Evolutionary conservation across 2,329 filamentous ascomycete species (phyloP), one percentile per base, ranked within the genome.

Genomic region (Bipolaris cookei): DNA sequence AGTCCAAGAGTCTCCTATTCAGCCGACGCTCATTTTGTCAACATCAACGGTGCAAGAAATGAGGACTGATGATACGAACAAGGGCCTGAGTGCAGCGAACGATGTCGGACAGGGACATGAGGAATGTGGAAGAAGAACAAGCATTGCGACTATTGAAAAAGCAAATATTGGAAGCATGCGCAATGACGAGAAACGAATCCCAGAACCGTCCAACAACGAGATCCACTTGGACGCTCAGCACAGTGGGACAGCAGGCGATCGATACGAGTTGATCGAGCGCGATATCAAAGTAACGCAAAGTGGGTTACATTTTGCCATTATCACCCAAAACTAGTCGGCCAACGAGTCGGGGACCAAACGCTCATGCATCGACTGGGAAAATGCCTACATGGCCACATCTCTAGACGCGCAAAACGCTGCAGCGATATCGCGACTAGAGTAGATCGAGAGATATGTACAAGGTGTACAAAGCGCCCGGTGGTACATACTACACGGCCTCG

Each of bases 101-200:
- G 38, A 35, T 11, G 21, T 41, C 20, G 34, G 32, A 39, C n/a
- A 14, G 20, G 34, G 8, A 32, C 30, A 39, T 35, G 35, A 49
- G 21, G 54, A 53, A 41, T 14, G 25, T 18, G 21, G 32, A 43
- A 21, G 25, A 47, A 47, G 39, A 43, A 28, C 25, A 52, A 46
- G n/a, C 49, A 37, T 23, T 25, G 49, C 30, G 30, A 39, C 54
- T 38, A 38, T 28, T n/a, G 37, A 47, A 56, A 56, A 51, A 48
- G 34, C 49, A 56, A 43, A 3, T 38, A 37, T 30, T 35, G 37
- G 14, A 32, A 11, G 37, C 6, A 43, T 42, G 43, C n/a, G 18
- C 43, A 41, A 34, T 51, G 54, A 46, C 43, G 42, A 47, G 35
- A 38, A 42, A 16, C 48, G n/a, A 30, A 30, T 39, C 14, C 32